Evolutionary conservation across 768 basidiomycete species (phyloP), one percentile per base, ranked within the genome.

Genomic region (Russula abietina): DNA sequence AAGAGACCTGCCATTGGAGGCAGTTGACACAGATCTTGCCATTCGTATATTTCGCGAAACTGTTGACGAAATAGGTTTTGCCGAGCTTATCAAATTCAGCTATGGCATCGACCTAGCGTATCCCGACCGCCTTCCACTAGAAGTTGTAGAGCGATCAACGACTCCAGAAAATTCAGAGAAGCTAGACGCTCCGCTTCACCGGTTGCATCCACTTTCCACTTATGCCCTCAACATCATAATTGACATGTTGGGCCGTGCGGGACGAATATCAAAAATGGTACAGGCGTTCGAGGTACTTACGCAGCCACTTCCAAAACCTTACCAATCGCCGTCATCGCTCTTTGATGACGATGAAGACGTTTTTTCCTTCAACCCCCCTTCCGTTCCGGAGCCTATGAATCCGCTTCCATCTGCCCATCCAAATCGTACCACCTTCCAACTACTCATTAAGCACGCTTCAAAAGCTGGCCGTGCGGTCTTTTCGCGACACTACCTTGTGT

Each of bases 241-340:
- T 65, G 87, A 90, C 61, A 79, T 85, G 68, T 79, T 91, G 10
- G 89, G 89, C 16, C 79, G 80, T 10, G 69, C 79, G 19, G 80
- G 83, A 14, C 74, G 85, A 57, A 72, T 88, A 43, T 83, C 87
- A 4, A 84, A 82, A 67, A 79, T 93, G 70, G 80, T 92, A 6
- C 83, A 84, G 69, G 80, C 86, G 1, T 93, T 91, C 69, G 91
- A 92, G 67, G 84, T 88, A 32, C 82, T 91, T 61, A 89, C 90
- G 0, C 79, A 84, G 53, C 88, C 88, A 17, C 77, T 91, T 32
- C 84, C 87, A 12, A 55, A 53, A 73, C 75, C 62, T 77, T 80
- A 48, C 76, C 73, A 53, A 75, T 79, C 70, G 61, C 66, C 45
- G 76, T 78, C 66, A 74, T 78, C 59, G 77, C 81, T 64, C 14